Conservation (phyloP, 306 rosid species). For the Trifolium dubium region DNA sequence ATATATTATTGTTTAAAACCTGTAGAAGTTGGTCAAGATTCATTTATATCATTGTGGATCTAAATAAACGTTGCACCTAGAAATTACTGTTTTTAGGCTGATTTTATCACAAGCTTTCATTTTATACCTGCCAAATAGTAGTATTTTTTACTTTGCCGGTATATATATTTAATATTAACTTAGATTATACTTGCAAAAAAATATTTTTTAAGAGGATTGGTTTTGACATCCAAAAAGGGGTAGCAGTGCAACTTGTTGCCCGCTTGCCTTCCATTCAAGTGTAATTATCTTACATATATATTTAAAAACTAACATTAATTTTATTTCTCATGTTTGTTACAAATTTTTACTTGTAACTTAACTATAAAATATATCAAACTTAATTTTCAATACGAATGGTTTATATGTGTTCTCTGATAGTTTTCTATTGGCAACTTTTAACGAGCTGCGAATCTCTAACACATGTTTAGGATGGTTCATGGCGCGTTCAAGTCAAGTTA, state of each 20-base stretch:
- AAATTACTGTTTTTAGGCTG: neutral
- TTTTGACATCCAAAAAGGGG: too few species aligned
- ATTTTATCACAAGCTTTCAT: neutral
- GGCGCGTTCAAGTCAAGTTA: neutral
- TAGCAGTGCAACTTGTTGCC: too few species aligned
- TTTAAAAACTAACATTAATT: too few species aligned
- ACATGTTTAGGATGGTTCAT: neutral
- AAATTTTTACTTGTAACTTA: neutral
- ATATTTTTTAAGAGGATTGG: too few species aligned
- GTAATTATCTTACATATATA: too few species aligned
- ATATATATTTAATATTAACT: neutral
- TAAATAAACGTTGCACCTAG: neutral
- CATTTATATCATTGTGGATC: neutral
- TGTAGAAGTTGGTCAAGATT: neutral
- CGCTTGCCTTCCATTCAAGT: too few species aligned
- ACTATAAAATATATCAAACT: neutral
- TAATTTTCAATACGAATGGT: neutral
- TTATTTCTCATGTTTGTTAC: neutral
- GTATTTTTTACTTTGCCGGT: neutral
- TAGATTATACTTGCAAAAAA: too few species aligned
- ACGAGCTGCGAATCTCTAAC: neutral
- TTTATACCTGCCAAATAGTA: neutral
- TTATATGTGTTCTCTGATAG: neutral
- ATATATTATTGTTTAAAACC: constrained; percentile 4
- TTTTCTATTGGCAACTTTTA: neutral